Evolutionary conservation across 2,329 filamentous ascomycete genomes (phyloP).

Genomic region (Graphilbum ipis-grandicollis): DNA sequence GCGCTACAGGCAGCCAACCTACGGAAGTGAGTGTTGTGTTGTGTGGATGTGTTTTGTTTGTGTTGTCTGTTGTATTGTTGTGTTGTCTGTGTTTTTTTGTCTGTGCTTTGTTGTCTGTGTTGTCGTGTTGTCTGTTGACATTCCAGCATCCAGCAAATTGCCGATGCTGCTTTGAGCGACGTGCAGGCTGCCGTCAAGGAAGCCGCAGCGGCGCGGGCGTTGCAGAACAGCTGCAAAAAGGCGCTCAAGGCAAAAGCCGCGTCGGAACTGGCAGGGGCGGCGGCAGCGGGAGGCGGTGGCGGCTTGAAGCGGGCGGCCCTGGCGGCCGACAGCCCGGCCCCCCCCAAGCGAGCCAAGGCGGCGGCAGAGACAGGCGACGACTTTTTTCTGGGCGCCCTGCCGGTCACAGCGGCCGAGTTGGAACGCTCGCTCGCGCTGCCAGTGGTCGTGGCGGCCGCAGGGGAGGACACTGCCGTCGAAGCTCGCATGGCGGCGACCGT

Average conservation of each 20-base stretch:
- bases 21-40: slow-evolving; percentile 27
- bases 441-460: slow-evolving; percentile 22
- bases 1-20: slow-evolving; percentile 36
- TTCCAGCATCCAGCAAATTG: slow-evolving; percentile 35
- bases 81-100: too few relatives aligned
- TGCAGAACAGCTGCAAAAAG: slow-evolving; percentile 37
- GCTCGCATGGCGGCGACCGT: slow-evolving; percentile 37
- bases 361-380: slow-evolving; percentile 6
- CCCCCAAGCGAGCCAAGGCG: slow-evolving; percentile 15
- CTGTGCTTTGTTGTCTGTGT: too few relatives aligned
- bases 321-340: slow-evolving; percentile 3
- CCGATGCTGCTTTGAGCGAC: slow-evolving; percentile 25
- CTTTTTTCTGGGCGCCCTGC: slow-evolving; percentile 13
- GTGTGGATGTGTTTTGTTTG: too few relatives aligned
- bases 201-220: slow-evolving; percentile 28
- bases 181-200: slow-evolving; percentile 30
- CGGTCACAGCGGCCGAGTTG: slow-evolving; percentile 34
- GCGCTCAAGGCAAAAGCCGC: slow-evolving; percentile 20
- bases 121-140: not conserved
- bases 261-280: not conserved
- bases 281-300: slow-evolving; percentile 6
- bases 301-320: slow-evolving; percentile 14
- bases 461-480: slow-evolving; percentile 18
- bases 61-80: too few relatives aligned
- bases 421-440: slow-evolving; percentile 47